Conservation (phyloP, 805 yeast species). For the Ogataea methylovora region DNA sequence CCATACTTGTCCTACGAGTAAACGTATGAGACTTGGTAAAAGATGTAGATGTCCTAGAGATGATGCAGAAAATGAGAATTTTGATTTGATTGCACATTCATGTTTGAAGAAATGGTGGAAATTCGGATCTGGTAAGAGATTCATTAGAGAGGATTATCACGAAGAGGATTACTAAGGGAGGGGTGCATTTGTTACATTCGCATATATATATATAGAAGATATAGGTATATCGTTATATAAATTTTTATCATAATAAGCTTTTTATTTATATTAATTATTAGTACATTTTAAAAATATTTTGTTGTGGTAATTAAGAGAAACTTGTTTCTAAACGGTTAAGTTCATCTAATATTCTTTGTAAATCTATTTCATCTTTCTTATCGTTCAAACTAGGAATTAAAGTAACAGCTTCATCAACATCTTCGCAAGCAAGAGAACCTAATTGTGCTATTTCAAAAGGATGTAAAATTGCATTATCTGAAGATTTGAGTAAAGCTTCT, state of each 20-base stretch:
- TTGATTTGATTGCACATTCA: constrained; percentile 42
- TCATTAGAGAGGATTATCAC: constrained; percentile 37
- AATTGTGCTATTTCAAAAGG: constrained; percentile 94
- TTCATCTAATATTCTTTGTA: constrained; percentile 83
- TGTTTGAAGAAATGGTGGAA: constrained; percentile 77
- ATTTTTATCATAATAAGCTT: not conserved
- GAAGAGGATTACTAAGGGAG: constrained; percentile 23
- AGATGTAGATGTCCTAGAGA: constrained; percentile 50
- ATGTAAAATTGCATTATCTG: constrained; percentile 72
- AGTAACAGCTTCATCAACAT: constrained; percentile 93
- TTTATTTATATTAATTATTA: not conserved
- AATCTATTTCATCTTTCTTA: constrained; percentile 79
- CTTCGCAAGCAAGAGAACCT: constrained; percentile 85
- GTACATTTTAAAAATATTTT: not conserved
- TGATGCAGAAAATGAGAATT: constrained; percentile 32
- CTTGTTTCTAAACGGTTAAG: constrained; percentile 57
- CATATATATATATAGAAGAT: not conserved
- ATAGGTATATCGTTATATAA: not conserved
- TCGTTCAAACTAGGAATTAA: constrained; percentile 79
- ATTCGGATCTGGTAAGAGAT: constrained; percentile 51
- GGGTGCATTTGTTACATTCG: no score
- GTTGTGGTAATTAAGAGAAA: constrained; percentile 12
- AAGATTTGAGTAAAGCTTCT: constrained; percentile 69
- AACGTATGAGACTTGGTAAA: constrained; percentile 40
- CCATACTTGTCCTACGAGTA: constrained; percentile 49